phyloP scores from a whole-genome alignment of 805 yeast species.

The Zygotorulaspora chibaensis region DNA sequence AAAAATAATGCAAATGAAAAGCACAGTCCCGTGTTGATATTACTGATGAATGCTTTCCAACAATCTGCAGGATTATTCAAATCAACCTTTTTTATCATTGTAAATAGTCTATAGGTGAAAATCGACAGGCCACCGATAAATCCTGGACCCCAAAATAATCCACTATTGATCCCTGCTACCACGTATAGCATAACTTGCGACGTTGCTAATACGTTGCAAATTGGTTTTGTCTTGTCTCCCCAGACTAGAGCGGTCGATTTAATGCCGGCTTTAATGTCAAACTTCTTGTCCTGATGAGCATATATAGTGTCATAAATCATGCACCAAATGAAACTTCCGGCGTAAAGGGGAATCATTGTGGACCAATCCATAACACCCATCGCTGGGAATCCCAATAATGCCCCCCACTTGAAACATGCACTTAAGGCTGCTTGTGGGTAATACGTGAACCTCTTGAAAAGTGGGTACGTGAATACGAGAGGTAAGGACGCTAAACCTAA shows the following conservation, averaged over 20 bases:
- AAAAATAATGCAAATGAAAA: conserved; percentile 61
- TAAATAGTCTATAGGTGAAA: conserved; percentile 64
- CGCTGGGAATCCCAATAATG: conserved; percentile 91
- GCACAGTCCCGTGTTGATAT: conserved; percentile 70
- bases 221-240: conserved; percentile 74
- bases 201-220: conserved; percentile 57
- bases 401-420: conserved; percentile 91
- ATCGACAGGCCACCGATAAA: conserved; percentile 61
- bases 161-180: conserved; percentile 66
- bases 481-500: conserved; percentile 78
- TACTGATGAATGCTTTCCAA: conserved; percentile 73
- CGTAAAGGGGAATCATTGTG: conserved; percentile 73
- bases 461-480: conserved; percentile 81
- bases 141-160: conserved; percentile 73
- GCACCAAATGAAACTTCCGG: conserved; percentile 83
- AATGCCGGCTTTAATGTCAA: conserved; percentile 85
- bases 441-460: conserved; percentile 90
- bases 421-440: conserved; percentile 87
- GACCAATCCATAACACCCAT: conserved; percentile 78
- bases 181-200: conserved; percentile 64
- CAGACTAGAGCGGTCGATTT: conserved; percentile 94
- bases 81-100: conserved; percentile 69
- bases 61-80: conserved; percentile 77
- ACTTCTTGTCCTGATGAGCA: conserved; percentile 94
- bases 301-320: conserved; percentile 94